phyloP scores from a whole-genome alignment of 163 green algal genomes.

The Chlorella variabilis region DNA sequence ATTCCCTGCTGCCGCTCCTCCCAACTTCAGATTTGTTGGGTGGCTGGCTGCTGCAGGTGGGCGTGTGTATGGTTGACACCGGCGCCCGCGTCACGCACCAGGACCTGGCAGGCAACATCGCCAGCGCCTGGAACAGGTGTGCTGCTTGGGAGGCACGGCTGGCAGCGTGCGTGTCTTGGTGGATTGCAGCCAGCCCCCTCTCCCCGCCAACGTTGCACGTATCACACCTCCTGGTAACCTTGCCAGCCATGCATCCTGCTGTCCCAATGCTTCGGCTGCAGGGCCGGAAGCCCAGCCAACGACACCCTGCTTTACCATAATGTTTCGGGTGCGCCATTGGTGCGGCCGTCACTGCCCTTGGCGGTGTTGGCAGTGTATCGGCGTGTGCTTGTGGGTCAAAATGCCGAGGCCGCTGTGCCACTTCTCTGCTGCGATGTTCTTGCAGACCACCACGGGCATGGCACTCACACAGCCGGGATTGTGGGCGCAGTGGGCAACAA shows the following conservation, averaged over 20 bases:
- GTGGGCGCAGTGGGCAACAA: conserved; percentile 32
- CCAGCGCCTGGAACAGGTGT: neutral
- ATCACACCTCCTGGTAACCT: no score
- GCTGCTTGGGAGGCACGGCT: neutral
- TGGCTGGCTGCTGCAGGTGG: neutral
- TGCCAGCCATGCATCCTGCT: neutral
- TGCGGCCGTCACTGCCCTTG: no score
- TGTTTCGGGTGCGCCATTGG: no score
- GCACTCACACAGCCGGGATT: conserved; percentile 60
- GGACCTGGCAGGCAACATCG: conserved; percentile 57
- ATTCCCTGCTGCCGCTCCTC: no score
- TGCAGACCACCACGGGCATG: conserved; percentile 51
- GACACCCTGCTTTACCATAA: no score
- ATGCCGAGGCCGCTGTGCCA: neutral
- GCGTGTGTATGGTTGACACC: conserved; percentile 66
- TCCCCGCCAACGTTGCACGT: no score
- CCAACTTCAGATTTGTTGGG: no score
- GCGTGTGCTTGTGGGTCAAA: neutral
- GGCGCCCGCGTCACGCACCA: conserved; percentile 65
- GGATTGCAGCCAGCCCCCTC: no score
- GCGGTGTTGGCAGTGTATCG: neutral
- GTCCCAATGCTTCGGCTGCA: no score
- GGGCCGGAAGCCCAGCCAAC: no score
- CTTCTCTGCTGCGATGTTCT: neutral
- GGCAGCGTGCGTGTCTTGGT: no score